These are phyloP conservation scores for Saprolegnia parasitica DNA, from an alignment of 352 stramenopile species.

Conservation along the genomic window DNA sequence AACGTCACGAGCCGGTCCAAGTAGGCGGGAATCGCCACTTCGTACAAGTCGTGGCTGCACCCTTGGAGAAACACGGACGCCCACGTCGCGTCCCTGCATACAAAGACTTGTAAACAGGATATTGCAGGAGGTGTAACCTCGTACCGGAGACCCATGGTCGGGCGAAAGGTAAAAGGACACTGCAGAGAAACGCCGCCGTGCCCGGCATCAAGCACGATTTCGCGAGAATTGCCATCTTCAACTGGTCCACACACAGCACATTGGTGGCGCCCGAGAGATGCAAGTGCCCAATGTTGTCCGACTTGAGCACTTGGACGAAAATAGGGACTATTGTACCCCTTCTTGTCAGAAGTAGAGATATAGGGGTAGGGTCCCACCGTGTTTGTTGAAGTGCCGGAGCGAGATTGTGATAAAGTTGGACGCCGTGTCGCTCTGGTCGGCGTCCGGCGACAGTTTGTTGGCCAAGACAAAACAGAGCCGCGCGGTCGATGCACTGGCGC, in stretches of 20 bases:
- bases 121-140: too few species aligned
- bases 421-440: conserved; percentile 65
- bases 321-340: conserved; percentile 38
- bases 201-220: conserved; percentile 71
- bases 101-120: neutral
- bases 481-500: conserved; percentile 44
- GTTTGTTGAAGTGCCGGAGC: conserved; percentile 62
- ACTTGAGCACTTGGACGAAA: conserved; percentile 74
- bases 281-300: conserved; percentile 65
- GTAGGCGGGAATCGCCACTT: conserved; percentile 49
- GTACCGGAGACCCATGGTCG: conserved; percentile 52
- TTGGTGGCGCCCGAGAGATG: conserved; percentile 63
- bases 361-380: conserved; percentile 34
- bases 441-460: conserved; percentile 53
- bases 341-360: conserved; percentile 2
- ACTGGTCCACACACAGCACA: conserved; percentile 70
- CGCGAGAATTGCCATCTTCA: conserved; percentile 64
- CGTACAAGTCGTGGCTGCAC: conserved; percentile 53
- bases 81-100: conserved; percentile 41
- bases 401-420: conserved; percentile 70
- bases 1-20: conserved; percentile 51
- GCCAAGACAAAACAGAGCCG: conserved; percentile 72
- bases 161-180: conserved; percentile 58
- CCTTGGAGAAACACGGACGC: conserved; percentile 56
- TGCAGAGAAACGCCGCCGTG: conserved; percentile 65